These are phyloP conservation scores for Blumeria hordei DNA, from an alignment of 2,329 filamentous ascomycete genomes.

Conservation along the genomic window DNA sequence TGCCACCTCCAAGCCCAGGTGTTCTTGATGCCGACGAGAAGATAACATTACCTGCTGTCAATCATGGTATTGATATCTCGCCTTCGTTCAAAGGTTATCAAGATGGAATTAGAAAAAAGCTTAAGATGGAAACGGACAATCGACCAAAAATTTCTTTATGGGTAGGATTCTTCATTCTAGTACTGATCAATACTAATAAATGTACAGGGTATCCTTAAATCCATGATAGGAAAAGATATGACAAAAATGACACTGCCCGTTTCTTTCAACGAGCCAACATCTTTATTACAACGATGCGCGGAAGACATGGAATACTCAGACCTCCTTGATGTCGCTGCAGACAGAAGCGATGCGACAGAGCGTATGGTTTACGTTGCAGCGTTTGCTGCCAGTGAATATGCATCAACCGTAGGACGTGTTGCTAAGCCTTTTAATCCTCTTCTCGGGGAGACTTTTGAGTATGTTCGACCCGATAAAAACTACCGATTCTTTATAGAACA, in stretches of 20 bases:
- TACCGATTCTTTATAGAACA: constrained; percentile 98
- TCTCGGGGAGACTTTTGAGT: constrained; percentile 90
- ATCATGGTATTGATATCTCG: constrained; percentile 34
- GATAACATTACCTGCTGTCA: constrained; percentile 18
- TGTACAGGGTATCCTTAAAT: constrained; percentile 71
- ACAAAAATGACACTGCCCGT: constrained; percentile 98
- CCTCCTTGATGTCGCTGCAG: constrained; percentile 68
- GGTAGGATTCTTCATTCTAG: constrained; percentile 30
- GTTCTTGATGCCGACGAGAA: constrained; percentile 21
- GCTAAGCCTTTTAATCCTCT: constrained; percentile 97
- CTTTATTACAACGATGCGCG: constrained; percentile 74
- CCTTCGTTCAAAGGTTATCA: constrained; percentile 77
- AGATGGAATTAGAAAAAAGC: constrained; percentile 51
- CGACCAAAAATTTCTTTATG: constrained; percentile 85
- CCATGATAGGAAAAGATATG: constrained; percentile 99
- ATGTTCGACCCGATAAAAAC: constrained; percentile 82
- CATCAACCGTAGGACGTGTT: constrained; percentile 85
- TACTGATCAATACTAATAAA: constrained; percentile 8
- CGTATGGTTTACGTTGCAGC: constrained; percentile 85
- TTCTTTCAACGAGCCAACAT: constrained; percentile 96
- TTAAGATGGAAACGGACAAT: constrained; percentile 82
- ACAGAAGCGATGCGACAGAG: constrained; percentile 68
- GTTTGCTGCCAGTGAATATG: constrained; percentile 90
- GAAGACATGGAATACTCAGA: constrained; percentile 98
- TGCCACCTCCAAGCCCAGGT: constrained; percentile 18